Conservation (phyloP, 2,329 filamentous ascomycete species). For the Neurospora sp. region DNA sequence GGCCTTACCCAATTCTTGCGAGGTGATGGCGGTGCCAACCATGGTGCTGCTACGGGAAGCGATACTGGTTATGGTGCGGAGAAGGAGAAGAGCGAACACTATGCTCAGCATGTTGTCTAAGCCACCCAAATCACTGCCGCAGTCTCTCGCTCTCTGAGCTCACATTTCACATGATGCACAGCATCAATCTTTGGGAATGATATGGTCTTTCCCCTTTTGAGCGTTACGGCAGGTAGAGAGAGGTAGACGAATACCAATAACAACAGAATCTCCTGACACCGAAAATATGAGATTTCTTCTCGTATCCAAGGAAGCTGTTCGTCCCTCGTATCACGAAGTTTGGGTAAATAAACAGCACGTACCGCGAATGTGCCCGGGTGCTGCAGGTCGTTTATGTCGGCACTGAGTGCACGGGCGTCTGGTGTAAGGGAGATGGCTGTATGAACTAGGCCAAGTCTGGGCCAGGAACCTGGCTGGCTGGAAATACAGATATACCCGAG, state of each 20-base stretch:
- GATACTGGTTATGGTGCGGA: not conserved
- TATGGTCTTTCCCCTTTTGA: not conserved
- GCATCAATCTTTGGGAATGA: not conserved
- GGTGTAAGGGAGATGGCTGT: too few relatives aligned
- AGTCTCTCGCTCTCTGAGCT: not conserved
- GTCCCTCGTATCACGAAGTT: not conserved
- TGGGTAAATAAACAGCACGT: not conserved
- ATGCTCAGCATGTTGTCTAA: not conserved
- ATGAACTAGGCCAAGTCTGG: too few relatives aligned
- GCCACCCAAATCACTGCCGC: not conserved
- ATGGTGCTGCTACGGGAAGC: not conserved
- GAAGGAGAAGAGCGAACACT: not conserved
- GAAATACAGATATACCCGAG: too few relatives aligned
- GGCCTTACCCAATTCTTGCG: conserved; percentile 42
- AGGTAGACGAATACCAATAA: not conserved
- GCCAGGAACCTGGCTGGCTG: too few relatives aligned
- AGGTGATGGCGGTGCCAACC: conserved; percentile 5
- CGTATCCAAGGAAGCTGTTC: not conserved
- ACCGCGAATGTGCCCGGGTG: not conserved
- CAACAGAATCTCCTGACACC: not conserved
- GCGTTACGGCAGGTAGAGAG: not conserved
- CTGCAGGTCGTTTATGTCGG: not conserved
- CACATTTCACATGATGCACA: not conserved
- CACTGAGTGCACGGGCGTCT: not conserved
- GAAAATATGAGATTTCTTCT: not conserved